Percentiles rank a stretch among this genome's conserved stretches.
phyloP scores from a whole-genome alignment of 2,329 filamentous ascomycete genomes.

The Clarireedia paspali region DNA sequence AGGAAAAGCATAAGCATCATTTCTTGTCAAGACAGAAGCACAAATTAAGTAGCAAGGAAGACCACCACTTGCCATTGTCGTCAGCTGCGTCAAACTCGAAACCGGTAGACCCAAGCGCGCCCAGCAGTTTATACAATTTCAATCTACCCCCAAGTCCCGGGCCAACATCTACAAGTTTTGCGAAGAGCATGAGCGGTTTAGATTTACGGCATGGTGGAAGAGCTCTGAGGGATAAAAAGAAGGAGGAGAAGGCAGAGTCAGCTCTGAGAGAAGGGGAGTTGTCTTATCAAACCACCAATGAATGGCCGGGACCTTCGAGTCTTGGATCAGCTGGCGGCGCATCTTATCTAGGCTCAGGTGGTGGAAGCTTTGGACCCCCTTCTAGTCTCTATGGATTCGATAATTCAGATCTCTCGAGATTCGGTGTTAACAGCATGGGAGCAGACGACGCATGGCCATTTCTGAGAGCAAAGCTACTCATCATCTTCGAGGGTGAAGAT shows the following conservation, averaged over 20 bases:
- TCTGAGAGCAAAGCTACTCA: conserved; percentile 65
- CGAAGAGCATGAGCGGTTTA: conserved; percentile 74
- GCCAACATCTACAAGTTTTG: conserved; percentile 57
- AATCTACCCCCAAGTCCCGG: conserved; percentile 65
- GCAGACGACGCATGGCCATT: conserved; percentile 77
- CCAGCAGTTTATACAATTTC: conserved; percentile 73
- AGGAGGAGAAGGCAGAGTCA: conserved; percentile 51
- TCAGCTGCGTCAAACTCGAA: conserved; percentile 71
- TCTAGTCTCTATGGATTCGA: conserved; percentile 41
- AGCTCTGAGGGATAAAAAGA: conserved; percentile 72
- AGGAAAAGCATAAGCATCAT: conserved; percentile 72
- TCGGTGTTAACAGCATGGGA: conserved; percentile 63
- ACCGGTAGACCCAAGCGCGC: conserved; percentile 66
- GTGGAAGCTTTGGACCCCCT: conserved; percentile 18
- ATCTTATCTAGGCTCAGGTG: conserved; percentile 27
- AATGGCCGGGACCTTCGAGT: conserved; percentile 47
- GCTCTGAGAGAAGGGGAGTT: conserved; percentile 28
- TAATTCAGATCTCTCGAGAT: conserved; percentile 47
- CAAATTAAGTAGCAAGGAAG: conserved; percentile 65
- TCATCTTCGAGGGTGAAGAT: conserved; percentile 77
- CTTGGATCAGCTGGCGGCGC: conserved; percentile 37
- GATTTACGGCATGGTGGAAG: conserved; percentile 72
- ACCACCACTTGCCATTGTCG: conserved; percentile 64
- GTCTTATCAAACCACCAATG: conserved; percentile 27
- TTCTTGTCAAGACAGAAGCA: conserved; percentile 74